Evolutionary conservation across 768 basidiomycete genomes (phyloP).

Genomic region (Auricularia auricula-judae): DNA sequence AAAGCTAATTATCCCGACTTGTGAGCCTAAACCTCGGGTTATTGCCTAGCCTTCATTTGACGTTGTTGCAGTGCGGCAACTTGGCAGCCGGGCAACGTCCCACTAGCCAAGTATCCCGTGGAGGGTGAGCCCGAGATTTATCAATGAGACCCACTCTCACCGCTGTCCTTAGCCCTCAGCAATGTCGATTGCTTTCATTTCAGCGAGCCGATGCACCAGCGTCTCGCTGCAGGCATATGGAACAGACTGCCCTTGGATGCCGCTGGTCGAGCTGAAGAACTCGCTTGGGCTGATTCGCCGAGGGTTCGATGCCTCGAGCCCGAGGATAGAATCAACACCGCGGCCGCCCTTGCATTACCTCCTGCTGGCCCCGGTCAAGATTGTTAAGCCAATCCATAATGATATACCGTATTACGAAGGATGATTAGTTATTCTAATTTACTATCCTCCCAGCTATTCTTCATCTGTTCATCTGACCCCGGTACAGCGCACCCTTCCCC

Average conservation of each 20-base stretch:
- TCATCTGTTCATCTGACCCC: too few relatives aligned
- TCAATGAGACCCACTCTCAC: not conserved
- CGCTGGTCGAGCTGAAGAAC: not conserved
- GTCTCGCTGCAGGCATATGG: not conserved
- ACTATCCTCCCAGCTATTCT: too few relatives aligned
- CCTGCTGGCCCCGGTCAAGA: too few relatives aligned
- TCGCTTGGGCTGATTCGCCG: not conserved
- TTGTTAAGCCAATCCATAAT: too few relatives aligned
- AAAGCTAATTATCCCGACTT: slow-evolving; percentile 7
- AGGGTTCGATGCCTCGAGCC: not conserved
- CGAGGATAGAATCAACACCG: not conserved
- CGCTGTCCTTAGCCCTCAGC: not conserved
- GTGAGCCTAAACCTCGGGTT: not conserved
- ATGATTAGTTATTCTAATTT: too few relatives aligned
- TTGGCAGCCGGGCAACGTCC: slow-evolving; percentile 9
- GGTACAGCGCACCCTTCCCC: too few relatives aligned
- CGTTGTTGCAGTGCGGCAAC: slow-evolving; percentile 5
- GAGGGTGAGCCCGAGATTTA: slow-evolving; percentile 5
- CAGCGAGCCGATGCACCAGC: not conserved
- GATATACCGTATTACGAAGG: too few relatives aligned
- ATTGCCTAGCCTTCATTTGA: not conserved
- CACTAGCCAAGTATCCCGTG: slow-evolving; percentile 7
- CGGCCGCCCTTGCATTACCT: not conserved
- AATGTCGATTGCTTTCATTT: not conserved
- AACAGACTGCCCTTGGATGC: not conserved